phyloP scores from a whole-genome alignment of 1,139 yeast genomes.

The Meyerozyma guilliermondii region DNA sequence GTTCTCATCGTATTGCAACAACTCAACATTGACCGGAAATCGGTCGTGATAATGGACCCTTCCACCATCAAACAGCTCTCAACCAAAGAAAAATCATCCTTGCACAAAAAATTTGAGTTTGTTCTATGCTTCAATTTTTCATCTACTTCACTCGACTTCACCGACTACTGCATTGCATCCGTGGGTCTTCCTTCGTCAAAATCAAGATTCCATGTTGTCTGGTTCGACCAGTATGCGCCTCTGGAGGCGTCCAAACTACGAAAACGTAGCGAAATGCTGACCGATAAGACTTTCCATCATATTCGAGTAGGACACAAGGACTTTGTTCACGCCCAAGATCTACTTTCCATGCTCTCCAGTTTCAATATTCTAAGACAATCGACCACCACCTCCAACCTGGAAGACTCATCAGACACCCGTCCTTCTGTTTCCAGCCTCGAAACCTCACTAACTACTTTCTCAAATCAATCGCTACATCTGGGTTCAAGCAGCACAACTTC shows the following conservation, averaged over 20 bases:
- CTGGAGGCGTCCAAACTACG: conserved; percentile 7
- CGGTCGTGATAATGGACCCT: conserved; percentile 25
- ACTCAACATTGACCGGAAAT: conserved; percentile 22
- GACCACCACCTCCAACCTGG: neutral
- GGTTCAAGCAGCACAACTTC: conserved; percentile 11
- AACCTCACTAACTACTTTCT: conserved; percentile 10
- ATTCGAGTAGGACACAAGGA: conserved; percentile 27
- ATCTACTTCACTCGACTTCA: conserved; percentile 13
- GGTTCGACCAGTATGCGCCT: conserved; percentile 17
- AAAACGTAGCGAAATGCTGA: conserved; percentile 6
- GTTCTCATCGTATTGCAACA: conserved; percentile 29
- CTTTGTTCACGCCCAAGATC: conserved; percentile 21
- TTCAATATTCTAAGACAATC: conserved; percentile 5
- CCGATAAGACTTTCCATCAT: conserved; percentile 23
- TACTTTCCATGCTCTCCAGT: conserved; percentile 18
- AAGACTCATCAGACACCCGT: conserved; percentile 4
- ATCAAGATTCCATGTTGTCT: conserved; percentile 21
- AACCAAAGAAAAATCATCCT: conserved; percentile 7
- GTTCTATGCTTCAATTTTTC: conserved; percentile 1
- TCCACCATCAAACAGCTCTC: conserved; percentile 10
- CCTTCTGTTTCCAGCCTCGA: conserved; percentile 12
- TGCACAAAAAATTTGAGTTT: conserved; percentile 1
- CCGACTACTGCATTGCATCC: conserved; percentile 17
- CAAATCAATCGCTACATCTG: conserved; percentile 9
- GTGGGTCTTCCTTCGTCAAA: conserved; percentile 27